Evolutionary conservation across 192 early-diverging fungal species (phyloP), one percentile per base, ranked within the genome.

Genomic region (Umbelopsis vinacea): DNA sequence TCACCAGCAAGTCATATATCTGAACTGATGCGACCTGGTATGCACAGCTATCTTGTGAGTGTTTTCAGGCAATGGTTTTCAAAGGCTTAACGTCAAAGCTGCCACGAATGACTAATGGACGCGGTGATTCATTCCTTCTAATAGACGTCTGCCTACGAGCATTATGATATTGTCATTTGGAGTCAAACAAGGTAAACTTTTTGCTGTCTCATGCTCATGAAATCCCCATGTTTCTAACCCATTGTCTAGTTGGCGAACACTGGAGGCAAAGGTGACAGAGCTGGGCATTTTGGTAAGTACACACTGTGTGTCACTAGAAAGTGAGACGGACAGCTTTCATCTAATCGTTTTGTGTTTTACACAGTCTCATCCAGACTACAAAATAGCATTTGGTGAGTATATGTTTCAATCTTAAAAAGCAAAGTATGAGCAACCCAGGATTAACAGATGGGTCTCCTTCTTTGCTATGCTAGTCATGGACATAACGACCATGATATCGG

Each of bases 141-240:
- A 11, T 71, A 82, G 74, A 75, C 91, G 0, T 87, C 88, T 0
- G 76, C 86, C 0, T 90, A 90, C 71, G 86, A 86, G 46, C 79
- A 89, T 71, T 93, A 91, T 67, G 92, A 92, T 70, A 81, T 92
- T 67, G 87, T 91, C 9, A 87, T 93, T 53, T 93, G 92, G 92
- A 89, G 89, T 71, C 92, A 93, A 74, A 93, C 92, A 0, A 80
- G 48, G 48, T 50, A 21, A 19, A 17, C 0, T 17, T 50, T 21
- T n/a, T 15, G n/a, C n/a, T n/a, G 14, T 15, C 7, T 43, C 48
- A 50, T 4, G 48, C 17, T 50, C 7, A 15, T 17, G 19, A 14
- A 17, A 19, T 1, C 0, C 11, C 14, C 9, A 50, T 50, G 0
- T 50, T 17, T n/a, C 48, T 50, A 15, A 50, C 1, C 19, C 48